Conservation (phyloP, 2,329 filamentous ascomycete species). For the Ceratocystis eucalypticola region DNA sequence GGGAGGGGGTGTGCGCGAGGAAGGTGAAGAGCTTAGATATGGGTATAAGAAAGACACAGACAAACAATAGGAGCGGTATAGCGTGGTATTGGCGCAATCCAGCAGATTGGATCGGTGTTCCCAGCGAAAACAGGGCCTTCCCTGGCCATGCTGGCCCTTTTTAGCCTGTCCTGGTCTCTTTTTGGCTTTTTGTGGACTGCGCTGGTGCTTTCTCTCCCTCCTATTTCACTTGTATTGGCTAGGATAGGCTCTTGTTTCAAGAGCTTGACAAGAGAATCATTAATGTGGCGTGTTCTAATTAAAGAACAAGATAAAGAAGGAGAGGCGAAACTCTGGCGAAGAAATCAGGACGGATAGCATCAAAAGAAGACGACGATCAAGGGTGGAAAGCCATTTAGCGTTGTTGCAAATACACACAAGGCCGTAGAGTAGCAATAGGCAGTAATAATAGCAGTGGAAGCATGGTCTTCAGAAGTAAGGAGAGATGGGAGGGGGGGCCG, state of each 20-base stretch:
- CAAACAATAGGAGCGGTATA: too few species aligned
- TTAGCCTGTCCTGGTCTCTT: too few species aligned
- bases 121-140: background rate
- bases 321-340: background rate
- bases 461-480: too few species aligned
- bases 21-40: too few species aligned
- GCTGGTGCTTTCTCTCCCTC: background rate
- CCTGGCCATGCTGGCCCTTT: background rate
- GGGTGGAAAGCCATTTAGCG: background rate
- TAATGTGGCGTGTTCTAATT: conserved; percentile 15
- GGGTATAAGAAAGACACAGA: too few species aligned
- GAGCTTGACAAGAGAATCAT: conserved; percentile 13
- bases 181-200: too few species aligned
- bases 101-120: conserved; percentile 1
- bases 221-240: conserved; percentile 9
- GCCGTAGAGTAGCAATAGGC: too few species aligned
- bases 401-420: background rate
- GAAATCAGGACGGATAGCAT: background rate
- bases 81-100: background rate
- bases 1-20: background rate
- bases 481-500: too few species aligned
- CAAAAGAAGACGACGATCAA: background rate
- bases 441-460: too few species aligned
- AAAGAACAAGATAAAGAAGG: background rate
- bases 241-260: conserved; percentile 10